phyloP scores from a whole-genome alignment of 2,329 filamentous ascomycete species.

The Simplicillium sp. region DNA sequence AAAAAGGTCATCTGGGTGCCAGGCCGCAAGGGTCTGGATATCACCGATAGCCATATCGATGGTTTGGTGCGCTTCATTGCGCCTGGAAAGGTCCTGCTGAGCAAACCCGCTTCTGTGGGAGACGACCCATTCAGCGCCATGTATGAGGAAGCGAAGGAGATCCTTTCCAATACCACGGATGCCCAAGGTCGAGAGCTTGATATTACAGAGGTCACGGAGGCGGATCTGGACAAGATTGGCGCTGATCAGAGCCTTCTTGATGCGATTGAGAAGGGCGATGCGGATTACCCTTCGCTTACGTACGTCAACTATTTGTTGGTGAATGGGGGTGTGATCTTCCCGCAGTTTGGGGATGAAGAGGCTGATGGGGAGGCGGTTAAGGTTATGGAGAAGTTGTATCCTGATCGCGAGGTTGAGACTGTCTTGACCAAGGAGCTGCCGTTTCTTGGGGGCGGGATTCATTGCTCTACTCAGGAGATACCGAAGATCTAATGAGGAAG shows the following conservation, averaged over 20 bases:
- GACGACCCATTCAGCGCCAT: constrained; percentile 6
- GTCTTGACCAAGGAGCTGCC: constrained; percentile 11
- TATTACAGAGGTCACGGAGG: constrained; percentile 15
- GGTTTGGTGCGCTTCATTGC: constrained; percentile 16
- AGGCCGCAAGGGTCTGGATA: constrained; percentile 12
- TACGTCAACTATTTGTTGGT: constrained; percentile 18
- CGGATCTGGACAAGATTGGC: constrained; percentile 8
- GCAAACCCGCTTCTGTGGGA: constrained; percentile 9
- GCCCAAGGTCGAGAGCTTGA: constrained; percentile 11
- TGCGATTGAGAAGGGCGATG: constrained; percentile 1
- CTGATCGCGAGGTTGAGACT: constrained; percentile 9
- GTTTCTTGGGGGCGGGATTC: constrained; percentile 15
- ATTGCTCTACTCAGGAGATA: constrained; percentile 18
- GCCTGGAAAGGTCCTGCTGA: constrained; percentile 13
- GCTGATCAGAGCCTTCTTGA: constrained; percentile 5
- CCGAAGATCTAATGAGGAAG: too few species aligned
- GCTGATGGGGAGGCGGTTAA: constrained; percentile 13
- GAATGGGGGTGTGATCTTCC: constrained; percentile 18
- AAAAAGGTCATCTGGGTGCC: constrained; percentile 18
- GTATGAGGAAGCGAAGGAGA: constrained; percentile 14
- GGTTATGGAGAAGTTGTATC: constrained; percentile 6
- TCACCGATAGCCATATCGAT: constrained; percentile 19
- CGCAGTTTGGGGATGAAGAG: constrained; percentile 15
- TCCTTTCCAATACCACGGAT: constrained; percentile 10
- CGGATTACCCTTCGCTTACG: constrained; percentile 8